Evolutionary conservation across 192 early-diverging fungal species (phyloP), one percentile per base, ranked within the genome.

Genomic region (Entomortierella beljakovae): DNA sequence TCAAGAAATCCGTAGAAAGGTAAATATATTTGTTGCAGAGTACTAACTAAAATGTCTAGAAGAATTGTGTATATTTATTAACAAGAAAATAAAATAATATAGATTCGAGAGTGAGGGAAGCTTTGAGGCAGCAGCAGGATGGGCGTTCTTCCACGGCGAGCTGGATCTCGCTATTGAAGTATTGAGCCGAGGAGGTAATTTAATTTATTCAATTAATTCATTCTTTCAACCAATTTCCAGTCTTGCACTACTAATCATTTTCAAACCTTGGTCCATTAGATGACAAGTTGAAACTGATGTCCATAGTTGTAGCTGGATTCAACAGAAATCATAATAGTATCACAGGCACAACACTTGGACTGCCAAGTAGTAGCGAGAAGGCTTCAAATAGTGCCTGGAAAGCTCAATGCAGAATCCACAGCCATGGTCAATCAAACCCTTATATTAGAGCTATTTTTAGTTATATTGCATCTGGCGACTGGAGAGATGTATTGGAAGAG

Each of bases 361-460:
- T 66, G 34, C 15, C 56, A 10, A 38, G 53, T 33, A 69, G 49
- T 54, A 71, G 54, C 46, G 55, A 85, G 72, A 67, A 80, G 74
- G 10, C 60, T 34, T 49, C 57, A 25, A 58, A 59, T 61, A 63
- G 77, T 68, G 46, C 58, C 33, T 95, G 92, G 91, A 82, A 80
- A 32, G 82, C 85, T 49, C 81, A 94, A 13, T 94, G 90, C 70
- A 67, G 81, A 18, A 83, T 81, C 16, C 74, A 94, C 31, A 88
- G 86, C 58, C 60, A 62, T 15, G 87, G 90, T 23, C 72, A 95
- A 42, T 66, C 72, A 31, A 86, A 91, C 54, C 93, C 97, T 22
- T 94, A 97, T 61, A 71, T 98, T 55, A 82, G 92, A 38, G 91
- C 94, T 37, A 95, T 99, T 6, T 98, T 99, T 75, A 89, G 91